Conservation (phyloP, 306 rosid species). For the Mimosa bimucronata region DNA sequence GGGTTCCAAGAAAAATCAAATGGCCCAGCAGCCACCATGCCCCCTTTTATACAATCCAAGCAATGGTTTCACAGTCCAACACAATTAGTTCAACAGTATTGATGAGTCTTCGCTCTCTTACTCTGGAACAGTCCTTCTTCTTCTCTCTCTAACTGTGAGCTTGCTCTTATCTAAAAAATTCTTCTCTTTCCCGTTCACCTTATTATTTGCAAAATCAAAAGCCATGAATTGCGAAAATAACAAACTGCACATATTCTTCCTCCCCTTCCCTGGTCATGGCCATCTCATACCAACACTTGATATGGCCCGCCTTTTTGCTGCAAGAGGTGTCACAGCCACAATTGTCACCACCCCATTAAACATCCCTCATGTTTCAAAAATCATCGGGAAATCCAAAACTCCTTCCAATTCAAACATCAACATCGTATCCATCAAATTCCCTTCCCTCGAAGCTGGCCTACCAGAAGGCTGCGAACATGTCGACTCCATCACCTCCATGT, state of each 20-base stretch:
- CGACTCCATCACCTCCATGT: conserved; percentile 14
- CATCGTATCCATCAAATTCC: conserved; percentile 38
- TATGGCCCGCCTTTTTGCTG: not conserved
- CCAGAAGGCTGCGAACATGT: conserved; percentile 56
- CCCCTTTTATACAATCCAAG: too few species aligned
- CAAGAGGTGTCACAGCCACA: conserved; percentile 4
- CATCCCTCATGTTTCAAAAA: not conserved
- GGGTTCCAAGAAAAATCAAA: too few species aligned
- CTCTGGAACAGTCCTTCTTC: not conserved
- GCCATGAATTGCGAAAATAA: not conserved
- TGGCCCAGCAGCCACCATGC: too few species aligned
- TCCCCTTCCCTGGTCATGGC: conserved; percentile 3
- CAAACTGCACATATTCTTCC: conserved; percentile 1
- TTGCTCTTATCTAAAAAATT: not conserved
- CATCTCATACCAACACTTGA: not conserved
- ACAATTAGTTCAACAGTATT: too few species aligned
- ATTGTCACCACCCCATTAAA: not conserved
- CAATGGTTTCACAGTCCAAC: not conserved
- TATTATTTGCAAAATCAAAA: not conserved
- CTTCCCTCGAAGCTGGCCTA: conserved; percentile 43
- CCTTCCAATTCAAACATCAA: not conserved
- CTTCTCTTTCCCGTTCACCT: not conserved
- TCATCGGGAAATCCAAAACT: not conserved
- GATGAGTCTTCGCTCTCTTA: not conserved
- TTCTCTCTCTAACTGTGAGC: not conserved